These are phyloP conservation scores for Xerocomellus chrysenteron DNA, from an alignment of 768 basidiomycete genomes.

Conservation along the genomic window DNA sequence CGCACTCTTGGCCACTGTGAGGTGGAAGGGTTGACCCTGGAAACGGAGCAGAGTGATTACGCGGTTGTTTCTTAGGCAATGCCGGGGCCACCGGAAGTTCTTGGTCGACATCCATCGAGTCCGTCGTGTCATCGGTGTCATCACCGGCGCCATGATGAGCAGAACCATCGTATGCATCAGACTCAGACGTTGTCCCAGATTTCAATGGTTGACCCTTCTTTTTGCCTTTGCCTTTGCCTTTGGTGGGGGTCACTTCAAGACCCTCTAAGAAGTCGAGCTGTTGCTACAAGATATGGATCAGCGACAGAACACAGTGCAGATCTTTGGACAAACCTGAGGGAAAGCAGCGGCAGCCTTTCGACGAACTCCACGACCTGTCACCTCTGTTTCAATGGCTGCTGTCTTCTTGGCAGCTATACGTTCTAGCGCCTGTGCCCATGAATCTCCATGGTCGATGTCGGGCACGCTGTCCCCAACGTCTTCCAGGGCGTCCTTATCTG, in stretches of 20 bases:
- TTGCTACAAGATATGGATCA: conserved; percentile 22
- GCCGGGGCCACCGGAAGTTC: background rate
- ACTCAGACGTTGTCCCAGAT: conserved; percentile 37
- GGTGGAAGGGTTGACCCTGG: background rate
- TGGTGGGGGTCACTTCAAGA: conserved; percentile 38
- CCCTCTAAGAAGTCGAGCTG: conserved; percentile 33
- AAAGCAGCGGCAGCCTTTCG: conserved; percentile 64
- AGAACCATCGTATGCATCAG: conserved; percentile 38
- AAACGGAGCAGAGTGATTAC: background rate
- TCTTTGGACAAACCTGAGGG: conserved; percentile 26
- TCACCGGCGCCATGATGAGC: conserved; percentile 16
- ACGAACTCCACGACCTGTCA: conserved; percentile 72
- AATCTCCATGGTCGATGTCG: conserved; percentile 57
- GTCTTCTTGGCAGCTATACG: conserved; percentile 44
- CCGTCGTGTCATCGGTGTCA: conserved; percentile 25
- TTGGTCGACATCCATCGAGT: conserved; percentile 18
- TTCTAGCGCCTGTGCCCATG: conserved; percentile 76
- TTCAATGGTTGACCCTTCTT: conserved; percentile 34
- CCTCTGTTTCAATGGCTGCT: conserved; percentile 45
- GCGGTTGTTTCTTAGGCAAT: conserved; percentile 5
- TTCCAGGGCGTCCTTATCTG: conserved; percentile 69
- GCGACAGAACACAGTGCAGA: background rate
- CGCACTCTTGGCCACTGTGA: conserved; percentile 41
- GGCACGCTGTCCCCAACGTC: conserved; percentile 56
- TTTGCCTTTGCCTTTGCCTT: conserved; percentile 36